Base-by-base conservation (phyloP, 1,139 yeast genomes). In the Yamadazyma aaseri region DNA sequence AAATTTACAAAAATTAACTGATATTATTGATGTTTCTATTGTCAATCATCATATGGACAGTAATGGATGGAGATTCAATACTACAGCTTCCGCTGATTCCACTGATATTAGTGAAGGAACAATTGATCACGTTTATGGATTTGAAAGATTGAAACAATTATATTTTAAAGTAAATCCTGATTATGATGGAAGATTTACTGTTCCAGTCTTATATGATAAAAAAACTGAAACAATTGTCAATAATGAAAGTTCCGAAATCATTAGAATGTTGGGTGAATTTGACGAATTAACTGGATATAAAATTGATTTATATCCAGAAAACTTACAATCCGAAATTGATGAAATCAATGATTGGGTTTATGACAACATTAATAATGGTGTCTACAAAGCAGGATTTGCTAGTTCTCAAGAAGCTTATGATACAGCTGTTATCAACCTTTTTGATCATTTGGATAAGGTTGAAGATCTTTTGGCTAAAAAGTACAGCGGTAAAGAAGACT, bases 381-480 rank as follows among this genome's bases (percentile, higher is more conserved):
- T 92, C 21, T 92, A 92, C 71, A 92, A 89, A 65, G 48, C 95
- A 2, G 97, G 97, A 0, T 92, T 90, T 60, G 89, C 97, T 5
- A 79, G 90, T 14, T 73, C 73, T 37, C 95, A 87, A 55, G 89
- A 81, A 40, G 87, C 84, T 16, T 92, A 92, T 55, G 94, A 85
- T 45, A 64, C 64, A 40, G 86, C 85, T 48, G 90, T 85, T 6
- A 59, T 56, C 27, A 74, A 71, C 31, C 66, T 90, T 23, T 92
- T 92, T 56, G 63, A 67, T 22, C 73, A 81, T 45, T 71, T 90
- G 53, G 96, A 87, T 52, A 80, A 75, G 50, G 79, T 86, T 29
- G 98, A 92, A 60, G 58, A 56, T 11, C 59, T 86, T 23, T 71
- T 92, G 40, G 61, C 66, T 35, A 52, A 55, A 5, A 72, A 73